Conservation (phyloP, 805 yeast genomes). For the Pichia nanzhaoensis region DNA sequence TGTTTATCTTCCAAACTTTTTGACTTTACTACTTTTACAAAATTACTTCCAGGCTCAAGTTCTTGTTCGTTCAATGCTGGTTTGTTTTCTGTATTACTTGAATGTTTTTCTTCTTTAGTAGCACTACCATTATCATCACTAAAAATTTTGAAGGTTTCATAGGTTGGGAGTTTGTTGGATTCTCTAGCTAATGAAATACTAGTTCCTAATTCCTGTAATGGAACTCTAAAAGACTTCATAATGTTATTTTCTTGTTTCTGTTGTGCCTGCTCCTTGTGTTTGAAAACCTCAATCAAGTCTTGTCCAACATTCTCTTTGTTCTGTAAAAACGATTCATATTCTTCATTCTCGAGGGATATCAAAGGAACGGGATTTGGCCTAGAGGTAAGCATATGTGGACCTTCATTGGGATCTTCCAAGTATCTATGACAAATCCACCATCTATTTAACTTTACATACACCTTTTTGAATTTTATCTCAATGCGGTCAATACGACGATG, state of each 20-base stretch:
- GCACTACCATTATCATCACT: no score
- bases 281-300: conserved; percentile 1
- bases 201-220: not conserved
- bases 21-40: no score
- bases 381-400: conserved; percentile 22
- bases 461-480: conserved; percentile 9
- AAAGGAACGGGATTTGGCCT: conserved; percentile 23
- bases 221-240: not conserved
- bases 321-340: conserved; percentile 14
- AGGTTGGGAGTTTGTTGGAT: not conserved
- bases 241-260: not conserved
- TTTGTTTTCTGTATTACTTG: no score
- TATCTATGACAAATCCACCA: conserved; percentile 25
- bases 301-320: not conserved
- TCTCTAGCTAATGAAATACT: no score
- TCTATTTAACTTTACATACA: conserved; percentile 21
- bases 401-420: conserved; percentile 18
- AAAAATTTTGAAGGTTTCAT: no score
- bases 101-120: no score
- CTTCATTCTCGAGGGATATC: conserved; percentile 23
- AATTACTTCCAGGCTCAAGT: no score
- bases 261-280: not conserved
- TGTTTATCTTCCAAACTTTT: no score
- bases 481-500: not conserved
- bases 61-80: no score